Base-by-base conservation (phyloP, 768 basidiomycete species). In the Strobilomyces confusus region DNA sequence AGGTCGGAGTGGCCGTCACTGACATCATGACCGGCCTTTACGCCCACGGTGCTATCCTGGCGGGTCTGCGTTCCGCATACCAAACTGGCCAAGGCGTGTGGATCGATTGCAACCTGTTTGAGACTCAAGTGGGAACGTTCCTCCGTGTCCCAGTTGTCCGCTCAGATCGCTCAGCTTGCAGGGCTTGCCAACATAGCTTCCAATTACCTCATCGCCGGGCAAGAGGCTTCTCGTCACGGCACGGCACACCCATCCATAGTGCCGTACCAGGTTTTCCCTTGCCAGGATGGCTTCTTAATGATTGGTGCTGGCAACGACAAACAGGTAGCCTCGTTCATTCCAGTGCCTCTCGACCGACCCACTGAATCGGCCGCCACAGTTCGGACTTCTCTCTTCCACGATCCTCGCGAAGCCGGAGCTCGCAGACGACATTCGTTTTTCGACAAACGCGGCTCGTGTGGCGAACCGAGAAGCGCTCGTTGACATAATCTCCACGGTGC, bases 1-100 rank as follows among this genome's bases (percentile, higher is more conserved):
- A 98, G 70, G 94, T 95, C n/a, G 95, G 95, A 9, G 94, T 97
- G 25, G 94, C 95, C 2, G 86, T 86, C 6, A 95, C 93, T 13
- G 95, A 94, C 70, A 80, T 94, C 49, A 84, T 90, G 43, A 93
- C 88, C 22, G 88, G 88, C 3, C 77, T 98, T 23, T 97, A 95
- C 68, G 86, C 92, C 6, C 92, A 95, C 50, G 91, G 92, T 0
- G 92, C 93, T 2, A 88, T 98, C 56, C 85, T 98, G 79, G 95
- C 95, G 6, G 94, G 85, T 1, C 76, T 98, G 14, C 67, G 93
- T 52, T 92, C 89, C 11, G 80, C 92, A 20, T 79, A 82, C 52
- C 82, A 87, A 63, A 97, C 94, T 0, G 93, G 93, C 6, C 77
- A 86, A 60, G 95, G 95, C 2, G 83, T 87, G 14, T 89, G 88